A percentile compares a stretch with the other conserved stretches of the same genome.
These are phyloP conservation scores for Oryza australiensis DNA, from an alignment of 176 grass and related monocot genomes.

Conservation along the genomic window DNA sequence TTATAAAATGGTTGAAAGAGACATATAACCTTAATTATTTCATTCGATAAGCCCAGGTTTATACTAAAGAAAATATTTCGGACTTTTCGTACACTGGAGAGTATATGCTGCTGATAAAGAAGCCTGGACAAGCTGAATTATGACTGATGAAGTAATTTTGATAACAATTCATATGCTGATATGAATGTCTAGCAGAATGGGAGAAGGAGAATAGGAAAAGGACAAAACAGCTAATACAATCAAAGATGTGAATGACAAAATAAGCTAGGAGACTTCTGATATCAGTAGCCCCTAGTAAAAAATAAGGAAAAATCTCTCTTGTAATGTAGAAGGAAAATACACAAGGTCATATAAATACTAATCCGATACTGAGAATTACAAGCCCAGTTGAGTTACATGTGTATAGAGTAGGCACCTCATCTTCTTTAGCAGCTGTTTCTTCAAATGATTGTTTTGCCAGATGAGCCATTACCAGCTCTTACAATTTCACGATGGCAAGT, in stretches of 20 bases:
- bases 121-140: not conserved
- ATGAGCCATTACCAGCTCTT: not conserved
- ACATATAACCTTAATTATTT: not conserved
- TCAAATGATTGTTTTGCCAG: not conserved
- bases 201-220: not conserved
- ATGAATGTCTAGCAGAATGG: not conserved
- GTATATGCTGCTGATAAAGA: not conserved
- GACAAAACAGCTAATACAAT: not conserved
- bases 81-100: not conserved
- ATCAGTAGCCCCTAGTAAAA: not conserved
- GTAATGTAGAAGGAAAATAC: not conserved
- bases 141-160: not conserved
- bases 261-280: not conserved
- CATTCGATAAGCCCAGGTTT: not conserved
- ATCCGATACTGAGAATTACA: not conserved
- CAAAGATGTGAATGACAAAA: not conserved
- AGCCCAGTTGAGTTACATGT: not conserved
- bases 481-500: slow-evolving; percentile 2
- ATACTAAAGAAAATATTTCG: not conserved
- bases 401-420: not conserved
- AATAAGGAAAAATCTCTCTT: not conserved
- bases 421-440: not conserved
- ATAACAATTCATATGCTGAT: not conserved
- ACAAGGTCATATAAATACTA: not conserved
- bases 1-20: not conserved